These are phyloP conservation scores for Lachnum nothofagi DNA, from an alignment of 2,329 filamentous ascomycete genomes.

Conservation along the genomic window DNA sequence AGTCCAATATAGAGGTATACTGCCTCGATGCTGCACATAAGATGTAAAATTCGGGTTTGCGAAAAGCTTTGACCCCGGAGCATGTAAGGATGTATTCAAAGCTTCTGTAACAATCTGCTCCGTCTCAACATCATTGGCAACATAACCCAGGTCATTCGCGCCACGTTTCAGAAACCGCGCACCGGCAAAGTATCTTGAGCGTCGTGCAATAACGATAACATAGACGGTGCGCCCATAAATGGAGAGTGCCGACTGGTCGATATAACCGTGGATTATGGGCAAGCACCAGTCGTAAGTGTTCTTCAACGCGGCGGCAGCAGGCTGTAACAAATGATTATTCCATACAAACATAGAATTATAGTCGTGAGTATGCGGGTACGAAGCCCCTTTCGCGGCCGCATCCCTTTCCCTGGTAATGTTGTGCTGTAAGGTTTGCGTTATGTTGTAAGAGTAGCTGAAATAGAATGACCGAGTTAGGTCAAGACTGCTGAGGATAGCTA, in stretches of 20 bases:
- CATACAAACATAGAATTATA: conserved; percentile 97
- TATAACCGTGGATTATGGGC: conserved; percentile 91
- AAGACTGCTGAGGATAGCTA: conserved; percentile 83
- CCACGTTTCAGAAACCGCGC: not conserved
- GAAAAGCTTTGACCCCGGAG: conserved; percentile 77
- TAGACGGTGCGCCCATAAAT: conserved; percentile 87
- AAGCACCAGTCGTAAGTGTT: conserved; percentile 94
- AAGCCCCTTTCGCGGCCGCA: conserved; percentile 59
- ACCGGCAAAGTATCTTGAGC: conserved; percentile 59
- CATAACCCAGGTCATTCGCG: conserved; percentile 56
- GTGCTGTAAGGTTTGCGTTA: conserved; percentile 84
- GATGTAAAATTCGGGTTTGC: conserved; percentile 90
- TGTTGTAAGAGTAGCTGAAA: conserved; percentile 97
- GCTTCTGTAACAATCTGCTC: conserved; percentile 97
- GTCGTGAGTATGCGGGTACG: conserved; percentile 55
- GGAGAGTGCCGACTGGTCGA: conserved; percentile 80
- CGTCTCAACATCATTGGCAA: conserved; percentile 97
- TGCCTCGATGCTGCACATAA: conserved; percentile 93
- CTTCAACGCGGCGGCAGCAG: conserved; percentile 63
- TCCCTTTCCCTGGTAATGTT: conserved; percentile 80
- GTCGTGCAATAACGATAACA: conserved; percentile 86
- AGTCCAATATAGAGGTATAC: conserved; percentile 95
- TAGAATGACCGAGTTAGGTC: conserved; percentile 92
- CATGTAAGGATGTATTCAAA: conserved; percentile 90
- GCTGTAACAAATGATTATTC: conserved; percentile 84